Conservation (phyloP, 208 protist species). For the Leishmania turanica region DNA sequence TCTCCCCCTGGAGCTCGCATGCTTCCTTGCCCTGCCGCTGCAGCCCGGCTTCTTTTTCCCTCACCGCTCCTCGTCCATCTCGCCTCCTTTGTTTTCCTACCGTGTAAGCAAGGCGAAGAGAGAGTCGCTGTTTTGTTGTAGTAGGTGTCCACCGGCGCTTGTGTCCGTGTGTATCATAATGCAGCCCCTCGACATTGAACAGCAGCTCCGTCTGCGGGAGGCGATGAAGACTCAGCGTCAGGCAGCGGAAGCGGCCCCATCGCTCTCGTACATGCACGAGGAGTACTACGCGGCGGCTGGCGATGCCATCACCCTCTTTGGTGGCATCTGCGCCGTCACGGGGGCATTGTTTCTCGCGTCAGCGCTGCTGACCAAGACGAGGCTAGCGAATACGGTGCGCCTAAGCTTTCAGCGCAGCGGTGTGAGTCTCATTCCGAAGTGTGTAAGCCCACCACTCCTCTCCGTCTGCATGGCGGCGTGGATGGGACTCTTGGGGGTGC, state of each 20-base stretch:
- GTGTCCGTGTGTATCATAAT: conserved; percentile 3
- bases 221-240: conserved; percentile 12
- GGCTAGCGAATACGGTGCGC: conserved; percentile 4
- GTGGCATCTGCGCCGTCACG: conserved; percentile 10
- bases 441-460: conserved; percentile 8
- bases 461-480: conserved; percentile 23
- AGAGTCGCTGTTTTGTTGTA: neutral
- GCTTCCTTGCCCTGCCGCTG: neutral
- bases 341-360: conserved; percentile 6
- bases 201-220: conserved; percentile 44
- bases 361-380: conserved; percentile 10
- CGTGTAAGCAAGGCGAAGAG: neutral
- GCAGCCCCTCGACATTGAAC: conserved; percentile 44
- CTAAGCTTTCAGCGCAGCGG: conserved; percentile 16
- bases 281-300: conserved; percentile 12
- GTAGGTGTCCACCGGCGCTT: neutral
- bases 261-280: conserved; percentile 22
- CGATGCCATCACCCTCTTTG: conserved; percentile 16
- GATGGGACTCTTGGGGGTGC: conserved; percentile 24
- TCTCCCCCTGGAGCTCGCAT: neutral
- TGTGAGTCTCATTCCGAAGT: conserved; percentile 16
- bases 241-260: conserved; percentile 12
- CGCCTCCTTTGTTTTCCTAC: neutral
- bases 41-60: neutral
- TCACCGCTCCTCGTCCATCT: neutral